phyloP scores from a whole-genome alignment of 2,329 filamentous ascomycete genomes.

The Amauroascus niger region DNA sequence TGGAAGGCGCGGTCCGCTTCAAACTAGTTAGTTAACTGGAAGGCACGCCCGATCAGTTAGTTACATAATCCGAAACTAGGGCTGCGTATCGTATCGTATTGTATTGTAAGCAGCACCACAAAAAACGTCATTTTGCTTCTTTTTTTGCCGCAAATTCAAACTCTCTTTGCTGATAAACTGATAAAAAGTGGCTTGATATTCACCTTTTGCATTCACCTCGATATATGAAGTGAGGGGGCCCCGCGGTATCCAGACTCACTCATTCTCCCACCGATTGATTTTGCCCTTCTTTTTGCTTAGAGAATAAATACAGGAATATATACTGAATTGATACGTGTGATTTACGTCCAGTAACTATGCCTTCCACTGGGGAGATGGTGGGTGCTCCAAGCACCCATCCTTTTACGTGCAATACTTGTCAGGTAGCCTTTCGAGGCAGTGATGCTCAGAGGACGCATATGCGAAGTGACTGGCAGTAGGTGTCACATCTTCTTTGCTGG shows the following conservation, averaged over 20 bases:
- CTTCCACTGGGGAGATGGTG: not conserved
- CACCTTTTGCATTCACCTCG: no score
- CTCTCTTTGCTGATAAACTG: slow-evolving; percentile 12
- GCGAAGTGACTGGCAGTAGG: slow-evolving; percentile 98
- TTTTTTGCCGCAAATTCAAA: slow-evolving; percentile 10
- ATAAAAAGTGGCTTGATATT: no score
- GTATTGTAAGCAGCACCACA: slow-evolving; percentile 5
- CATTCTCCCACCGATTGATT: not conserved
- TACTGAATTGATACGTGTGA: no score
- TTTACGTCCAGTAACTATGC: not conserved
- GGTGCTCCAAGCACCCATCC: slow-evolving; percentile 54
- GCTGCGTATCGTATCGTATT: slow-evolving; percentile 7
- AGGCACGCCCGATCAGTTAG: no score
- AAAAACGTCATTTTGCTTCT: no score
- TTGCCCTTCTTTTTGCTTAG: not conserved
- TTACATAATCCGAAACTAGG: slow-evolving; percentile 5
- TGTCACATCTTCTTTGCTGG: slow-evolving; percentile 24
- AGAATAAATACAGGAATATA: no score
- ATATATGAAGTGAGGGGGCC: no score
- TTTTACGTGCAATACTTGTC: slow-evolving; percentile 96
- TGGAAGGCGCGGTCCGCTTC: not conserved
- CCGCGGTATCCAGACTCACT: no score
- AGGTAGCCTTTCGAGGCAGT: slow-evolving; percentile 89
- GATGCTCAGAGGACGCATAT: slow-evolving; percentile 92
- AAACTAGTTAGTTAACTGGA: no score